Evolutionary conservation across 208 protist species (phyloP).

Genomic region (Crithidia bombi): DNA sequence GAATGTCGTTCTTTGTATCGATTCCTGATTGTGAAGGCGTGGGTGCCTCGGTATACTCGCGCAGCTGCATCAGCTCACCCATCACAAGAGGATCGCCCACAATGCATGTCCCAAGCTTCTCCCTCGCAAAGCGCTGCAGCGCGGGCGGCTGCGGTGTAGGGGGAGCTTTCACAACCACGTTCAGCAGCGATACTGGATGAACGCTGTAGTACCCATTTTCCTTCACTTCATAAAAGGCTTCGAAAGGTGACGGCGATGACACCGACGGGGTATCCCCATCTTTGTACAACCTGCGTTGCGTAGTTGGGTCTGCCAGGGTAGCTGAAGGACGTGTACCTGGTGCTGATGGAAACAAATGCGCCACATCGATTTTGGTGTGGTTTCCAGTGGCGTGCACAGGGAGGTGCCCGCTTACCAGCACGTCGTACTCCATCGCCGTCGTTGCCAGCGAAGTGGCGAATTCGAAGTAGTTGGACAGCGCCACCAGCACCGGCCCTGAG

Average conservation of each 20-base stretch:
- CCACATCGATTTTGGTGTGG: constrained; percentile 27
- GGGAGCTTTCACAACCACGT: constrained; percentile 65
- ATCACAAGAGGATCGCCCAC: constrained; percentile 75
- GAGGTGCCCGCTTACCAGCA: constrained; percentile 77
- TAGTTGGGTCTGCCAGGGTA: too few species aligned
- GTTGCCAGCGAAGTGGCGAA: constrained; percentile 52
- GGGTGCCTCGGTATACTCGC: not conserved
- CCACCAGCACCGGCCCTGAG: constrained; percentile 81
- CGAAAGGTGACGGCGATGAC: not conserved
- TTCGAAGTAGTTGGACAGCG: constrained; percentile 45
- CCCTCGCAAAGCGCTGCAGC: constrained; percentile 61
- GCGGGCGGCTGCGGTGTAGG: constrained; percentile 55
- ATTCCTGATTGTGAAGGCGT: too few species aligned
- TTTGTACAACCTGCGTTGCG: too few species aligned
- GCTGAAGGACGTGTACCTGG: not conserved
- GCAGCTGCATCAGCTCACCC: constrained; percentile 34
- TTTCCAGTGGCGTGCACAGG: constrained; percentile 37
- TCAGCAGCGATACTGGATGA: constrained; percentile 78
- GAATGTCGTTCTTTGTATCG: not conserved
- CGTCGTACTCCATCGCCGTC: constrained; percentile 76
- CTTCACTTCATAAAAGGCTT: constrained; percentile 51
- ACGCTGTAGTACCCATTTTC: constrained; percentile 80
- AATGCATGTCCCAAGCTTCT: constrained; percentile 62
- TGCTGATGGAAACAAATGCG: constrained; percentile 32
- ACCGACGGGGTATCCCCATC: not conserved